These are phyloP conservation scores for Irpex rosettiformis DNA, from an alignment of 1,284 basidiomycete species.

Conservation along the genomic window DNA sequence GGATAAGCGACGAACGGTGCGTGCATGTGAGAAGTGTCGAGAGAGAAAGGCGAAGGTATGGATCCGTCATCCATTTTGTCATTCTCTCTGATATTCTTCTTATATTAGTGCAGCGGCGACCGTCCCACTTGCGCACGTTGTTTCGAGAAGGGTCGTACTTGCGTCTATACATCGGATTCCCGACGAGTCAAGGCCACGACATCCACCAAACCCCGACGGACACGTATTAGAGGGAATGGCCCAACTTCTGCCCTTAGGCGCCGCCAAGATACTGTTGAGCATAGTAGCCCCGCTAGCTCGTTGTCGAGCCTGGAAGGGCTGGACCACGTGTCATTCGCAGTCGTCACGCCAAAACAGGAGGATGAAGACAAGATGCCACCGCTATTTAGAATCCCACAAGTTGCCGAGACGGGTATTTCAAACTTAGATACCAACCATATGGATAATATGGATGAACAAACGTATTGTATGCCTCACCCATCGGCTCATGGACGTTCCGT, in stretches of 20 bases:
- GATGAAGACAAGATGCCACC: slow-evolving; percentile 14
- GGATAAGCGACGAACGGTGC: slow-evolving; percentile 37
- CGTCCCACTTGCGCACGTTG: slow-evolving; percentile 39
- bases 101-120: slow-evolving; percentile 36
- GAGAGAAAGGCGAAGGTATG: slow-evolving; percentile 44
- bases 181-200: slow-evolving; percentile 14
- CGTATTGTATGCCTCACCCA: not conserved
- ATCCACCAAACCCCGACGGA: not conserved
- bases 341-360: slow-evolving; percentile 20
- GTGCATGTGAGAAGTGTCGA: slow-evolving; percentile 43
- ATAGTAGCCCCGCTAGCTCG: slow-evolving; percentile 1
- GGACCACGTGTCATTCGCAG: slow-evolving; percentile 8
- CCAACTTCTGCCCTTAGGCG: not conserved
- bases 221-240: not conserved
- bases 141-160: slow-evolving; percentile 34
- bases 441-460: not conserved
- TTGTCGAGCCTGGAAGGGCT: slow-evolving; percentile 2
- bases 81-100: not conserved
- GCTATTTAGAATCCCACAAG: not conserved
- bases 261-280: not conserved
- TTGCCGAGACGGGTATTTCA: not conserved
- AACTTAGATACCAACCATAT: not conserved
- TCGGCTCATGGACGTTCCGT: not conserved
- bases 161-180: slow-evolving; percentile 35
- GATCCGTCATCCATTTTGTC: not conserved